Base-by-base conservation (phyloP, 1,139 yeast species). In the Magnusiomyces sp. region DNA sequence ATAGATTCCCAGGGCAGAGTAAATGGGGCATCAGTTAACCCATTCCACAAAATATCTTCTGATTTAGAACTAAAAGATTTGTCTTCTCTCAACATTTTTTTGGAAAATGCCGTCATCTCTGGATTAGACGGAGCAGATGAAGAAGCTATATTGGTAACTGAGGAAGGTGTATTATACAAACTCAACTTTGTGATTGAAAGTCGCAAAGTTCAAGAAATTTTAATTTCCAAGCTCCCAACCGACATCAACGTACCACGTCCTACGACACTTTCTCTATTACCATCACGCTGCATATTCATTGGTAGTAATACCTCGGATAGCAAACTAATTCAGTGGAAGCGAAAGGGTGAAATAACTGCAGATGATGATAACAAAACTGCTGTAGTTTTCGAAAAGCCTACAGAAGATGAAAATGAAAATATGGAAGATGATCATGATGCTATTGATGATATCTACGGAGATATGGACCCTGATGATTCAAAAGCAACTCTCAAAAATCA, bases 1-100 rank as follows among this genome's bases (percentile, higher is more conserved):
- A 76, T 89, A 20, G 96, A 89, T 62, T 80, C 87, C 48, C 81
- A 94, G 1, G 97, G 97, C 9, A 77, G 83, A 27, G 65, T 75
- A 1, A 77, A 79, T 58, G 84, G 90, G 39, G 71, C 83, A 1
- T 81, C 84, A 1, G 79, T 83, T 5, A 87, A 86, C 62, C 36
- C 44, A 5, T 69, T 72, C 51, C 83, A 57, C 45, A 76, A 80
- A 14, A 68, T 71, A 32, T 71, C 73, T 40, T 77, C 90, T 0
- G 71, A 74, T 5, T 70, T 80, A 45, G 71, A 71, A 16, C 56
- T 75, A 53, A 68, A 68, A 31, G 88, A 85, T 60, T 79, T 77
- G 50, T 66, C 79, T 0, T 64, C 66, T 9, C 70, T 83, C 50
- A 72, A 79, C 49, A 62, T 87, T 47, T 69, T 70, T 50, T 68